These are phyloP conservation scores for Vitrella brassicaformis DNA, from an alignment of 73 alveolate genomes.

Conservation along the genomic window DNA sequence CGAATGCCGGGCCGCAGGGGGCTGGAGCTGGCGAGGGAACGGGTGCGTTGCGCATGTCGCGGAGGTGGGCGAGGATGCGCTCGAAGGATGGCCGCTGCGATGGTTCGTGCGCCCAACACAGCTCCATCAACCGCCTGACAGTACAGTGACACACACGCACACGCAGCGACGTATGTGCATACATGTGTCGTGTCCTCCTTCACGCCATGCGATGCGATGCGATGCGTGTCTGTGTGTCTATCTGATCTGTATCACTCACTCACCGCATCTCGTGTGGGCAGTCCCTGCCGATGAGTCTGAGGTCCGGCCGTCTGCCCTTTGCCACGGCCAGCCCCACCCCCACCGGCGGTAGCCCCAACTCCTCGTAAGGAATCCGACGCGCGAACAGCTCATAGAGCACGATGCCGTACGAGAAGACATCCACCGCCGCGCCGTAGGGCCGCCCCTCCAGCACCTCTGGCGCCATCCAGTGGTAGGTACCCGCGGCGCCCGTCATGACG, in stretches of 20 bases:
- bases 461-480: conserved; percentile 95
- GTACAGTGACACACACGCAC: background rate
- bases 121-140: background rate
- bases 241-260: too few relatives aligned
- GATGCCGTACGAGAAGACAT: conserved; percentile 84
- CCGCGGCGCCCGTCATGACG: too few relatives aligned
- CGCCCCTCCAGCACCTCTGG: conserved; percentile 71
- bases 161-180: background rate
- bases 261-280: background rate
- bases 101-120: background rate
- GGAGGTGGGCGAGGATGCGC: background rate
- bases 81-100: background rate
- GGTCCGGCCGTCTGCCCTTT: conserved; percentile 29
- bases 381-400: conserved; percentile 74
- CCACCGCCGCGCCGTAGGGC: conserved; percentile 67
- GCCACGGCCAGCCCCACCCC: conserved; percentile 32
- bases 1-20: too few relatives aligned
- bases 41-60: too few relatives aligned
- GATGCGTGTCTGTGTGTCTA: too few relatives aligned
- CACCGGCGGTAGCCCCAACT: conserved; percentile 23
- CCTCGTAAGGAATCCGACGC: conserved; percentile 72
- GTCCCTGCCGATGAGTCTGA: conserved; percentile 5
- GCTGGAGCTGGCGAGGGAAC: too few relatives aligned
- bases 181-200: too few relatives aligned
- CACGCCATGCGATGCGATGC: too few relatives aligned